Evolutionary conservation across 2,329 filamentous ascomycete genomes (phyloP).

Genomic region (Huntiella abstrusa): DNA sequence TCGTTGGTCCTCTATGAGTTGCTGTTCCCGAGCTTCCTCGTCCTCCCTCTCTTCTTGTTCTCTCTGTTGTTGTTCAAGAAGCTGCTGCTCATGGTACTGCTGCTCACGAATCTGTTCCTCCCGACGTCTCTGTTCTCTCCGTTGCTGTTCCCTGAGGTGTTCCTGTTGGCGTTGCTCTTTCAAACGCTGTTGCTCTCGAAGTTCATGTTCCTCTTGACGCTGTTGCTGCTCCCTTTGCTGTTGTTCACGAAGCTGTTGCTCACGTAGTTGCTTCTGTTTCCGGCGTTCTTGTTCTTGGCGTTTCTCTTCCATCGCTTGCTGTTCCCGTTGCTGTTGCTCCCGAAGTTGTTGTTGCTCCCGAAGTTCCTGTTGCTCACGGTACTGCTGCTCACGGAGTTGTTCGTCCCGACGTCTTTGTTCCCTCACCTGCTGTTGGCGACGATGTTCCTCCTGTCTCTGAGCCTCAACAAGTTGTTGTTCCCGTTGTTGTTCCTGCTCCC

Average conservation of each 20-base stretch:
- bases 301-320: conserved; percentile 11
- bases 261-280: conserved; percentile 5
- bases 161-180: conserved; percentile 10
- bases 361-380: conserved; percentile 13
- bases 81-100: background rate
- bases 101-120: background rate
- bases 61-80: conserved; percentile 2
- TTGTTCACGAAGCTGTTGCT: no score
- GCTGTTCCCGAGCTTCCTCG: no score
- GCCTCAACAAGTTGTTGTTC: conserved; percentile 10
- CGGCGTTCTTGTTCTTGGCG: conserved; percentile 7
- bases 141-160: background rate
- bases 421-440: no score
- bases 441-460: no score
- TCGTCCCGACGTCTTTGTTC: no score
- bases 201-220: conserved; percentile 7
- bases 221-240: no score
- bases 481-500: conserved; percentile 7
- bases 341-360: conserved; percentile 8
- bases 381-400: conserved; percentile 13
- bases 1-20: no score
- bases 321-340: conserved; percentile 8
- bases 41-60: no score
- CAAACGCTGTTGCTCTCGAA: conserved; percentile 6
- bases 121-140: background rate